Percentiles rank a stretch among this genome's conserved stretches.
Conservation (phyloP, 768 basidiomycete species). For the Chalciporus pseudorubinellus region DNA sequence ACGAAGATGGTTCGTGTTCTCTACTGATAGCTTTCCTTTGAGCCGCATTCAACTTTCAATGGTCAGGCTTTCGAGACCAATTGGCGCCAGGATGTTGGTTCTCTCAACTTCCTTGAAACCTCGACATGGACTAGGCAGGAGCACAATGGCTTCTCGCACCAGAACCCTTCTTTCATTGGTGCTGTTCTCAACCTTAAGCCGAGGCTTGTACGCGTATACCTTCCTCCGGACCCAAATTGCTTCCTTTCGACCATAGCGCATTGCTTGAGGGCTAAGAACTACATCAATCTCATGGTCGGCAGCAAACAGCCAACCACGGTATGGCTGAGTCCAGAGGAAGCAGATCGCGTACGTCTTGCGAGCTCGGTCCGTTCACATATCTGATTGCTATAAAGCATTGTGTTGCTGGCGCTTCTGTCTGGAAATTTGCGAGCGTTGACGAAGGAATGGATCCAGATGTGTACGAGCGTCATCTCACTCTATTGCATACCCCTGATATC, state of each 20-base stretch:
- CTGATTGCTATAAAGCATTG: constrained; percentile 55
- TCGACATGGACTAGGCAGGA: constrained; percentile 84
- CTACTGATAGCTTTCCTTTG: not conserved
- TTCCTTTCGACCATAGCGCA: constrained; percentile 82
- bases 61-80: constrained; percentile 51
- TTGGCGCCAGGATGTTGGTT: constrained; percentile 71
- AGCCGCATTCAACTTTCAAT: not conserved
- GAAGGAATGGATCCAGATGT: constrained; percentile 71
- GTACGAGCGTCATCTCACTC: constrained; percentile 32
- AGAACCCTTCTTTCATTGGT: constrained; percentile 84
- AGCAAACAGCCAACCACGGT: constrained; percentile 80
- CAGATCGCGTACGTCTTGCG: constrained; percentile 48
- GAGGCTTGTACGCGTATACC: constrained; percentile 68
- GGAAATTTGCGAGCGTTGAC: constrained; percentile 79
- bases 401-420: constrained; percentile 81
- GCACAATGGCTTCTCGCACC: constrained; percentile 89
- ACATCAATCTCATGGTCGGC: constrained; percentile 85
- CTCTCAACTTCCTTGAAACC: constrained; percentile 85
- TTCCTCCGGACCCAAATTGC: constrained; percentile 90
- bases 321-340: constrained; percentile 77
- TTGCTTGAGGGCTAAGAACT: constrained; percentile 80
- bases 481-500: not conserved
- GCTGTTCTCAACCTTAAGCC: constrained; percentile 81
- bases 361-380: not conserved
- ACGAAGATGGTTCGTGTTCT: constrained; percentile 61